Evolutionary conservation across 805 yeast species (phyloP).

Genomic region (Candida jianshihensis): DNA sequence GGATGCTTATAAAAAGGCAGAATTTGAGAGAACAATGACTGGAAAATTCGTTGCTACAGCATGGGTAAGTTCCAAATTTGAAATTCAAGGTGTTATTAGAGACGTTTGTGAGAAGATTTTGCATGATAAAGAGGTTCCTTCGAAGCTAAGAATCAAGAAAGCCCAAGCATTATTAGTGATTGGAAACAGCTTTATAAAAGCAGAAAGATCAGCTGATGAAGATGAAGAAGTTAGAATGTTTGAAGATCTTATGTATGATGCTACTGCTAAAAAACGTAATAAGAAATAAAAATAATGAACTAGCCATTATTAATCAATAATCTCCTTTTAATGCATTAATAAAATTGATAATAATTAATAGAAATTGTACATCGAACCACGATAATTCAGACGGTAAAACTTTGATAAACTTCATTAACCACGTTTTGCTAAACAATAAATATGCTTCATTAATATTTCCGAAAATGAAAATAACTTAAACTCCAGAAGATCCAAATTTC

Average conservation of each 20-base stretch:
- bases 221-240: conserved; percentile 88
- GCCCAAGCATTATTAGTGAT: conserved; percentile 74
- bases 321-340: too few species aligned
- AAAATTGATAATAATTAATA: too few species aligned
- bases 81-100: conserved; percentile 70
- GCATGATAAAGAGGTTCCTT: conserved; percentile 55
- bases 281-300: not conserved
- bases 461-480: too few species aligned
- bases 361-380: too few species aligned
- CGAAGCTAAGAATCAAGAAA: conserved; percentile 57
- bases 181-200: conserved; percentile 61
- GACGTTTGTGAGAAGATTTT: conserved; percentile 78
- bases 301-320: too few species aligned
- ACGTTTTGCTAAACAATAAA: not conserved
- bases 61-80: conserved; percentile 91
- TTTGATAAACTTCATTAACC: too few species aligned
- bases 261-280: conserved; percentile 28
- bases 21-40: conserved; percentile 71
- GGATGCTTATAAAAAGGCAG: conserved; percentile 59
- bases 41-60: conserved; percentile 92
- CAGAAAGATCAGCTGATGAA: conserved; percentile 77
- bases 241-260: conserved; percentile 89
- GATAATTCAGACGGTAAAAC: too few species aligned
- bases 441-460: too few species aligned
- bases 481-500: conserved; percentile 5